Evolutionary conservation across 2,329 filamentous ascomycete species (phyloP), one percentile per base, ranked within the genome.

Genomic region (Xylariaceae sp.): DNA sequence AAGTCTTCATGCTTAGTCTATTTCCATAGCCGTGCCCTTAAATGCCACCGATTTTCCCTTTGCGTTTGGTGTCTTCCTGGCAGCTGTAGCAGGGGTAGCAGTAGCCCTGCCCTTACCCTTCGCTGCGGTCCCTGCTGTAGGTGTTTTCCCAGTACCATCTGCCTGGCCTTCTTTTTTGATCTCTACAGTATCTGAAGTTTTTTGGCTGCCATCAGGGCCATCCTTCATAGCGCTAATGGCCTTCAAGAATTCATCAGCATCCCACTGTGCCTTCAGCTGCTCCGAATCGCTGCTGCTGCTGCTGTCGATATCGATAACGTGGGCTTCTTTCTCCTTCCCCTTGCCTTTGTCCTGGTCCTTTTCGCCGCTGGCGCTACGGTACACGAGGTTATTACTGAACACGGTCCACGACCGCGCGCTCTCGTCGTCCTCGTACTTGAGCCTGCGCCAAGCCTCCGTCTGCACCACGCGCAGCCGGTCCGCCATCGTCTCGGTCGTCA

Each of bases 351-450:
- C 51, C 5, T 57, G 59, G 23, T 47, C 52, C 5, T 54, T 20
- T 8, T 42, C 46, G 2, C 47, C 51, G 35, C 18, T 45, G 46
- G 35, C 47, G 50, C 50, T 57, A 15, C 67, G 66, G 43, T 84
- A 76, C 59, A 90, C 87, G 59, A 96, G 81, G 58, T 85, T 87
- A 61, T 88, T 83, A 53, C 87, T 81, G 71, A 92, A 96, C 26
- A 86, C 81, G 24, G 84, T 81, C 84, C 90, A 96, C 3, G 91
- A 86, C 53, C 84, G 82, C 58, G 85, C 81, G 50, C 85, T 84
- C 66, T 94, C 88, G 70, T 95, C 91, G 68, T 96, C 90, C 45
- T 88, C 81, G 77, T 92, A 97, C 57, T 84, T 80, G 70, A 96
- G 81, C 57, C 80, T 83, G 60, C 84, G 82, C 94, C 94, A 99